Conservation (phyloP, 75 land plant species). For the Ceratopteris richardii region DNA sequence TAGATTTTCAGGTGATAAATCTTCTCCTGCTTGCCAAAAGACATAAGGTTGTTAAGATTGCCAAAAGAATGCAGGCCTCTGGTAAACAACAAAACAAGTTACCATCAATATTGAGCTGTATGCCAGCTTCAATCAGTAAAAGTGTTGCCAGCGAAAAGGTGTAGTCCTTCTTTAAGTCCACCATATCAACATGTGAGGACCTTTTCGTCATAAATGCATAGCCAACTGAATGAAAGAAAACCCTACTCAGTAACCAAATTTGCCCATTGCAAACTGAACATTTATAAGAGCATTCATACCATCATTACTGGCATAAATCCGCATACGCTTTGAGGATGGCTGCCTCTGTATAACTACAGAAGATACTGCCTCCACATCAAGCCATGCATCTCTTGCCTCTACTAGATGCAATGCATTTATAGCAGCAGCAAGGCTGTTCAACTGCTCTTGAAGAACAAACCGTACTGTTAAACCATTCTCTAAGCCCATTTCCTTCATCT, state of each 20-base stretch:
- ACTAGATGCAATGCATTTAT: slow-evolving; percentile 88
- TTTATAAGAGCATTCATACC: neutral
- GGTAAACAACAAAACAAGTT: neutral
- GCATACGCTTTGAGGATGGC: slow-evolving; percentile 1
- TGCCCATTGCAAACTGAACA: no score
- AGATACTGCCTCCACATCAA: slow-evolving; percentile 38
- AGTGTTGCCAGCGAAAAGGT: slow-evolving; percentile 59
- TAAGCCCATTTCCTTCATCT: slow-evolving; percentile 45
- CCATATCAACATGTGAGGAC: slow-evolving; percentile 34
- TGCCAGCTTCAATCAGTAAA: slow-evolving; percentile 46
- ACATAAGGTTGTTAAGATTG: neutral
- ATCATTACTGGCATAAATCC: slow-evolving; percentile 1
- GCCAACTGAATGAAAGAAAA: neutral
- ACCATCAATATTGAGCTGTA: slow-evolving; percentile 29
- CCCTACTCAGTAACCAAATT: neutral
- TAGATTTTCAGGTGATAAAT: slow-evolving; percentile 40
- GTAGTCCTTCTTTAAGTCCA: slow-evolving; percentile 69
- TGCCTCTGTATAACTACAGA: neutral
- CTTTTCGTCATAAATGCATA: neutral
- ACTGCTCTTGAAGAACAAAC: slow-evolving; percentile 48
- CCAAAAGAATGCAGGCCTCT: slow-evolving; percentile 1
- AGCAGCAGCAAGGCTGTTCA: slow-evolving; percentile 58
- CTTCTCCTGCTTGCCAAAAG: slow-evolving; percentile 31
- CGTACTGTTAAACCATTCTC: slow-evolving; percentile 20
- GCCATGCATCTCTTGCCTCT: slow-evolving; percentile 72